phyloP scores from a whole-genome alignment of 1,139 yeast species.

The Scheffersomyces titani region DNA sequence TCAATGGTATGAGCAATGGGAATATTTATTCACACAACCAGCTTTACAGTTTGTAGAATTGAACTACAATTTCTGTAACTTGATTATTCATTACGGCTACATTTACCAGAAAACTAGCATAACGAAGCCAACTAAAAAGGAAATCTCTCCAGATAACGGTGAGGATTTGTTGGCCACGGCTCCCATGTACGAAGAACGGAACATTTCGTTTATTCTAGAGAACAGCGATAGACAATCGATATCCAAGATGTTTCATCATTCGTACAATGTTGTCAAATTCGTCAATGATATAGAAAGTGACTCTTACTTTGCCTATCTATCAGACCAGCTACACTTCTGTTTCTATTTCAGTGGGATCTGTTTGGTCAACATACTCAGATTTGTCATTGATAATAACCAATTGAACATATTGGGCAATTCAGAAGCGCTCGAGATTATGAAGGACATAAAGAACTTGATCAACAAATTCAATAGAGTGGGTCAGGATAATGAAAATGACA shows the following conservation, averaged over 20 bases:
- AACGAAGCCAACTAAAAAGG: not conserved
- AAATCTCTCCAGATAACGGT: not conserved
- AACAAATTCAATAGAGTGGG: conserved; percentile 33
- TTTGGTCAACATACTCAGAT: conserved; percentile 31
- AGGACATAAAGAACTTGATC: conserved; percentile 22
- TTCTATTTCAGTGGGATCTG: conserved; percentile 54
- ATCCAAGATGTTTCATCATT: conserved; percentile 30
- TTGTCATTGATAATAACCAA: conserved; percentile 7
- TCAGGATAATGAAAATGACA: conserved; percentile 28
- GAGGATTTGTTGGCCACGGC: not conserved
- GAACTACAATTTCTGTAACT: conserved; percentile 65
- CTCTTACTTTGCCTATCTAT: conserved; percentile 65
- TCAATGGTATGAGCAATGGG: conserved; percentile 74
- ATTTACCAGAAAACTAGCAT: conserved; percentile 23
- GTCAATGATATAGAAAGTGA: conserved; percentile 50
- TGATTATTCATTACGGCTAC: conserved; percentile 47
- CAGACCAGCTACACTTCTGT: conserved; percentile 67
- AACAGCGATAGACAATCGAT: conserved; percentile 22
- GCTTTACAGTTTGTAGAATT: conserved; percentile 77
- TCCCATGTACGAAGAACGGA: conserved; percentile 23
- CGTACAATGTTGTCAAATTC: conserved; percentile 45
- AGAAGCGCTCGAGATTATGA: conserved; percentile 7
- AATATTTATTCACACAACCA: conserved; percentile 68
- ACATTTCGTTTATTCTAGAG: conserved; percentile 23
- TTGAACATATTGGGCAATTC: conserved; percentile 2